Evolutionary conservation across 495 filamentous ascomycete species (phyloP), one percentile per base, ranked within the genome.

Genomic region (Penicillium parvum): DNA sequence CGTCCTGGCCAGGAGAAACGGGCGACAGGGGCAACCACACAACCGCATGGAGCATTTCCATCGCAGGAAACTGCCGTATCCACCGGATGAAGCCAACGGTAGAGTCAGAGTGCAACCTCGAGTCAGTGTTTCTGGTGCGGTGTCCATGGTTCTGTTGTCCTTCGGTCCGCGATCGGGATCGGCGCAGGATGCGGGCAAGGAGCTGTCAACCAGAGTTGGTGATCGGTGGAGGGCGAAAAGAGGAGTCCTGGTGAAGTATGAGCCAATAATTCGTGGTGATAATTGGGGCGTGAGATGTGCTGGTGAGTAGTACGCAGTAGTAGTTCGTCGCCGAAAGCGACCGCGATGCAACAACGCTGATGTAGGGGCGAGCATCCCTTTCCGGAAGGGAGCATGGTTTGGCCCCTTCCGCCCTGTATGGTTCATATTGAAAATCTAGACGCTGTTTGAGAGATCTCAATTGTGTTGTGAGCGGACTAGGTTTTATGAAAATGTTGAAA

Each of bases 331-430:
- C 46, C 36, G 54, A 39, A 57, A 54, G 40, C 54, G 30, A 56
- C 14, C 36, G 20, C 17, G 45, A 45, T 53, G 45, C 45, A 40
- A 55, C 35, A 27, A 40, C 54, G 46, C 54, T 50, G 22, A 20
- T 38, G 47, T 49, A 51, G 48, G 46, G 34, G 47, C 39, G 15
- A 36, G 18, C 15, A 45, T 40, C 55, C 55, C 55, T 55, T 48
- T 55, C 47, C 51, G 40, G 47, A 17, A 50, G 32, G 37, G 41
- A 22, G 33, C 26, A 36, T 19, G 28, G 35, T 29, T 17, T 14
- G 14, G 33, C 7, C 32, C 22, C 23, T 22, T 14, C 20, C 20
- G 1, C 19, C 16, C 2, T 37, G 11, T 14, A 20, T 8, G 19
- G n/a, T 19, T 16, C 12, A 15, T 16, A n/a, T 41, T 11, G 7